These are phyloP conservation scores for Pythium brachiatum DNA, from an alignment of 352 stramenopile genomes.

Conservation along the genomic window DNA sequence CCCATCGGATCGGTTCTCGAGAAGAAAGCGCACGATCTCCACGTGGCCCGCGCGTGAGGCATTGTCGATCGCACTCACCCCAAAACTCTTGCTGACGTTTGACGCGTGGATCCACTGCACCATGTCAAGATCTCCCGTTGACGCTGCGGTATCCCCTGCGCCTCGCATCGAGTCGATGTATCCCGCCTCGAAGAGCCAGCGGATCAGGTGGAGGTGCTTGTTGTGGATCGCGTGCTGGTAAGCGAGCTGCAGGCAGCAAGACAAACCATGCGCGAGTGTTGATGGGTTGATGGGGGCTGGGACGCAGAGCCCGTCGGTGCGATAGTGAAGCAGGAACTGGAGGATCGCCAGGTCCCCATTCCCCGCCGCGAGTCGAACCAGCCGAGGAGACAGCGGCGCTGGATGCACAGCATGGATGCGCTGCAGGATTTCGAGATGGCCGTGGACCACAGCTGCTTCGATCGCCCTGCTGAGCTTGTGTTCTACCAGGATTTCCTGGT, in stretches of 20 bases:
- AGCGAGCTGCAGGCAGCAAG: slow-evolving; percentile 17
- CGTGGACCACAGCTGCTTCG: slow-evolving; percentile 5
- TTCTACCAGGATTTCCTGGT: slow-evolving; percentile 12
- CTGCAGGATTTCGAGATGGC: slow-evolving; percentile 15
- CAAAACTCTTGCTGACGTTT: background rate
- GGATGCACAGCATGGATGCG: slow-evolving; percentile 12
- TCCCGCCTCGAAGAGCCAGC: slow-evolving; percentile 22
- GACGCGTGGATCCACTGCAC: slow-evolving; percentile 16
- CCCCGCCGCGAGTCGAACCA: slow-evolving; percentile 6
- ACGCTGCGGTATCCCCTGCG: slow-evolving; percentile 11
- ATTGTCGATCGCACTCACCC: slow-evolving; percentile 4
- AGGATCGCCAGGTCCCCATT: slow-evolving; percentile 7
- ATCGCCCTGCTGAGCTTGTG: slow-evolving; percentile 15
- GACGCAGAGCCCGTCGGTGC: slow-evolving; percentile 18
- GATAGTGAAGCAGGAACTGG: slow-evolving; percentile 18
- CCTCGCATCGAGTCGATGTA: slow-evolving; percentile 16
- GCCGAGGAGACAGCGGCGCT: slow-evolving; percentile 5
- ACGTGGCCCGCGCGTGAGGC: slow-evolving; percentile 5
- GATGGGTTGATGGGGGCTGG: background rate
- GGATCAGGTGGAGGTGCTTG: slow-evolving; percentile 19
- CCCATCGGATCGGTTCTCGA: slow-evolving; percentile 16
- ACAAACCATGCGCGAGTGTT: background rate
- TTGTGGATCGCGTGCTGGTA: slow-evolving; percentile 20
- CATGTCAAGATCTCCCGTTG: slow-evolving; percentile 13
- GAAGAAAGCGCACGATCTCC: slow-evolving; percentile 20